A percentile compares a stretch with the other conserved stretches of the same genome.
Conservation (phyloP, 805 yeast genomes). For the Candida pseudofarinosa region DNA sequence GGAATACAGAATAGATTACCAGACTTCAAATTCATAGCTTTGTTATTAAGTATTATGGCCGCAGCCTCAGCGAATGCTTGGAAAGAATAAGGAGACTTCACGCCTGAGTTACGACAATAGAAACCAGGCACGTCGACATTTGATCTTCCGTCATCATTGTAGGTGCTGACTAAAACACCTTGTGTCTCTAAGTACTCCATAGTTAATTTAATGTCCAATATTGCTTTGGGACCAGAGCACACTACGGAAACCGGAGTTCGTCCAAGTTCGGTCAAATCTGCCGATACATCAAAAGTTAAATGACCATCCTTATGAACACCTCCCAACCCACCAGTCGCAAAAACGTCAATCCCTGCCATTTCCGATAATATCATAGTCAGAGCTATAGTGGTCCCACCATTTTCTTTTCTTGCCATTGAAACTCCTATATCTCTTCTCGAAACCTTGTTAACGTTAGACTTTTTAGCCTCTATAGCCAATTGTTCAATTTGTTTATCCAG, state of each 20-base stretch:
- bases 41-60: constrained; percentile 42
- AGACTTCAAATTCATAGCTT: constrained; percentile 48
- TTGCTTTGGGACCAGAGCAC: constrained; percentile 88
- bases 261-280: constrained; percentile 82
- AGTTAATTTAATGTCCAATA: constrained; percentile 74
- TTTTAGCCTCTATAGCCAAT: constrained; percentile 39
- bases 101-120: constrained; percentile 72
- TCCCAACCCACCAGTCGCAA: constrained; percentile 92
- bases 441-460: constrained; percentile 48
- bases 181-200: constrained; percentile 86
- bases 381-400: constrained; percentile 90
- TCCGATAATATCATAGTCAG: constrained; percentile 81
- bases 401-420: constrained; percentile 56
- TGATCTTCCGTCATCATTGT: constrained; percentile 34
- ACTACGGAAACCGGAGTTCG: constrained; percentile 85
- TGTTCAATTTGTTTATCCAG: constrained; percentile 41
- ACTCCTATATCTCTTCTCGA: constrained; percentile 78
- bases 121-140: constrained; percentile 67
- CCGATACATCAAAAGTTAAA: constrained; percentile 72
- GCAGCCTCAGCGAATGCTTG: constrained; percentile 59
- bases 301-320: constrained; percentile 86
- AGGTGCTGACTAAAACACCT: constrained; percentile 81
- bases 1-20: constrained; percentile 82
- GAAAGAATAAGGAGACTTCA: constrained; percentile 64
- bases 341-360: constrained; percentile 72